These are phyloP conservation scores for Middelhovenomyces tepae DNA, from an alignment of 805 yeast species.

Conservation along the genomic window DNA sequence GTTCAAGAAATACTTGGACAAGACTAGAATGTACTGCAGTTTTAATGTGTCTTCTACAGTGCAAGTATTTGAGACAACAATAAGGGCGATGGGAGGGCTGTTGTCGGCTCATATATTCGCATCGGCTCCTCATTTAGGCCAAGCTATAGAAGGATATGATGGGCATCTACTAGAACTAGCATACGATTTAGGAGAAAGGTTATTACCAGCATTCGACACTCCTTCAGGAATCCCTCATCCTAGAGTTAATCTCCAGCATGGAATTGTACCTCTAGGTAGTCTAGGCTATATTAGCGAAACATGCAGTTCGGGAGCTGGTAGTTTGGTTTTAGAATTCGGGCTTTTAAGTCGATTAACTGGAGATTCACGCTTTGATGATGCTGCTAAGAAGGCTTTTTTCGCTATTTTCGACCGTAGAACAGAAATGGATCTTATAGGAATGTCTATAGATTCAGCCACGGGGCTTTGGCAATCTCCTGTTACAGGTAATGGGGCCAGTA, in stretches of 20 bases:
- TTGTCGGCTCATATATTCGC: constrained; percentile 72
- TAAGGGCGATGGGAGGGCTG: constrained; percentile 75
- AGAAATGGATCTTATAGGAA: constrained; percentile 58
- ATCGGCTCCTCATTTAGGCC: constrained; percentile 38
- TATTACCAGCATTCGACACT: constrained; percentile 63
- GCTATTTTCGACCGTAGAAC: constrained; percentile 64
- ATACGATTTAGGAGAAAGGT: constrained; percentile 60
- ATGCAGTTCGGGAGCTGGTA: constrained; percentile 81
- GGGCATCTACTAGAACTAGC: constrained; percentile 70
- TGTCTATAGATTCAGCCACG: constrained; percentile 57
- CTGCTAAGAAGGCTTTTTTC: constrained; percentile 54
- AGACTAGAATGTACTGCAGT: constrained; percentile 32
- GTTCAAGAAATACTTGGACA: constrained; percentile 39
- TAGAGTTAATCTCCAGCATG: constrained; percentile 56
- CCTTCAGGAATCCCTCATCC: constrained; percentile 65
- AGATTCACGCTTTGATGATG: constrained; percentile 58
- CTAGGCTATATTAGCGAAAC: constrained; percentile 41
- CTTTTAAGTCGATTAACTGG: constrained; percentile 67
- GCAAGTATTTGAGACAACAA: constrained; percentile 83
- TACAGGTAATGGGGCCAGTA: constrained; percentile 84
- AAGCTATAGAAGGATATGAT: constrained; percentile 41
- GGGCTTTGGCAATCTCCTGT: constrained; percentile 49
- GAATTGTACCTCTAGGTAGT: constrained; percentile 28
- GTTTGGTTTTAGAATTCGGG: constrained; percentile 74
- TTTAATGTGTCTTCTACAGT: constrained; percentile 63